Evolutionary conservation across 306 rosid genomes (phyloP), one percentile per base, ranked within the genome.

Genomic region (Ormosia semicastrata): DNA sequence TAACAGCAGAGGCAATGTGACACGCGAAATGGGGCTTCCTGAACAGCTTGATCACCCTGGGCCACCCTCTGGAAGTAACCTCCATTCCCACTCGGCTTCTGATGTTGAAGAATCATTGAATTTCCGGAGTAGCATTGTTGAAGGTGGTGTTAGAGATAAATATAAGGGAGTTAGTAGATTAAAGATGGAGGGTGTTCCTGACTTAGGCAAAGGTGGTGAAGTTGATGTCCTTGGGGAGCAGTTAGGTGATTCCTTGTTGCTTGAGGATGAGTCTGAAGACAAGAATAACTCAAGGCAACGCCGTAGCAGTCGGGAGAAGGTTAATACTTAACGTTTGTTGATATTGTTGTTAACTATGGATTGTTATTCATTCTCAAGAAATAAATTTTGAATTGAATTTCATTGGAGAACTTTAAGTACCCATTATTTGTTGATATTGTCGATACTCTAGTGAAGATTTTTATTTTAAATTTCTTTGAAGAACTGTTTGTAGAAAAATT

Each of bases 11-110:
- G 86, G 87, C 44, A 83, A 84, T 57, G 76, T 65, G 58, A 88
- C 66, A 0, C 71, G 62, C 34, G 84, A 81, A 71, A 46, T 72
- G 82, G 82, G 88, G 64, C 83, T 88, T 34, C 59, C 75, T 76
- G 87, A 89, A 67, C 97, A 83, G 88, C 89, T 88, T 83, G 97
- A 90, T 83, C 87, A 65, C 17, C 95, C 86, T 0, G 97, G 86
- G 47, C 90, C 85, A 2, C 94, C 94, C 0, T 39, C 93, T 0
- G 89, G 91, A 54, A 90, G 88, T 73, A 79, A 71, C 62, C 88
- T 89, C 34, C 90, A 62, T 76, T 89, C 92, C 0, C 85, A 81
- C 15, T 74, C 86, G 24, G 85, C 70, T 74, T 76, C 71, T 12
- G 87, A 76, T 14, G 63, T 76, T 15, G 87, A 89, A 62, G 88